These are phyloP conservation scores for Trichoderma harzianum DNA, from an alignment of 2,329 filamentous ascomycete genomes.

Conservation along the genomic window DNA sequence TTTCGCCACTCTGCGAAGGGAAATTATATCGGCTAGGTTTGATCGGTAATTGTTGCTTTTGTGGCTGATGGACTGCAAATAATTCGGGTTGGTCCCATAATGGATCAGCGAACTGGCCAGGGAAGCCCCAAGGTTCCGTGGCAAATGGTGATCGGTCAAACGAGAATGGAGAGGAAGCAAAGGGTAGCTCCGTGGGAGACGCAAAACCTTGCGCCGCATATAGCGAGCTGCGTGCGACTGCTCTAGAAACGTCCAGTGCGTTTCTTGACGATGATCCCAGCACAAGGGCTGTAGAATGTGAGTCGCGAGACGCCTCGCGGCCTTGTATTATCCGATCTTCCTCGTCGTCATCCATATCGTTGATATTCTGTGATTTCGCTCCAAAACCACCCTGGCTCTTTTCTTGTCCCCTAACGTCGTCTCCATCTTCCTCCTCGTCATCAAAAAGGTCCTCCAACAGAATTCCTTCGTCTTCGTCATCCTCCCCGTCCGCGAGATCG, in stretches of 20 bases:
- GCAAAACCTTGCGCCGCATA: constrained; percentile 17
- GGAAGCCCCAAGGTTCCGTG: constrained; percentile 17
- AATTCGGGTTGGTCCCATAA: constrained; percentile 14
- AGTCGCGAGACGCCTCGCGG: constrained; percentile 1
- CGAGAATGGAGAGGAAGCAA: constrained; percentile 23
- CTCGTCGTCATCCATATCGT: constrained; percentile 13
- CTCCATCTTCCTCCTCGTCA: constrained; percentile 21
- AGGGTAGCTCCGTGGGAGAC: constrained; percentile 12
- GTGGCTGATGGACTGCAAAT: not conserved
- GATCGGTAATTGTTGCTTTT: not conserved
- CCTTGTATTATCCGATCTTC: constrained; percentile 21
- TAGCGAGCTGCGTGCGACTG: constrained; percentile 7
- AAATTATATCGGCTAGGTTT: constrained; percentile 31
- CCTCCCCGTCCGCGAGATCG: constrained; percentile 35
- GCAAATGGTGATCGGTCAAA: constrained; percentile 21
- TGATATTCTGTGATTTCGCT: not conserved
- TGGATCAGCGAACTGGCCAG: constrained; percentile 10
- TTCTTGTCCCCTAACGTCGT: not conserved
- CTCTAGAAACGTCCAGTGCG: not conserved
- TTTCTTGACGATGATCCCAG: constrained; percentile 1
- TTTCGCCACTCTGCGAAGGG: constrained; percentile 29
- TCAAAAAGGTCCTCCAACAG: constrained; percentile 32
- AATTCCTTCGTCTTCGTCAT: constrained; percentile 37
- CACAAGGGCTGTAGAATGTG: constrained; percentile 17
- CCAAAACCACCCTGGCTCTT: not conserved